Evolutionary conservation across 2,329 filamentous ascomycete species (phyloP).

Genomic region (Fusarium penzigii): DNA sequence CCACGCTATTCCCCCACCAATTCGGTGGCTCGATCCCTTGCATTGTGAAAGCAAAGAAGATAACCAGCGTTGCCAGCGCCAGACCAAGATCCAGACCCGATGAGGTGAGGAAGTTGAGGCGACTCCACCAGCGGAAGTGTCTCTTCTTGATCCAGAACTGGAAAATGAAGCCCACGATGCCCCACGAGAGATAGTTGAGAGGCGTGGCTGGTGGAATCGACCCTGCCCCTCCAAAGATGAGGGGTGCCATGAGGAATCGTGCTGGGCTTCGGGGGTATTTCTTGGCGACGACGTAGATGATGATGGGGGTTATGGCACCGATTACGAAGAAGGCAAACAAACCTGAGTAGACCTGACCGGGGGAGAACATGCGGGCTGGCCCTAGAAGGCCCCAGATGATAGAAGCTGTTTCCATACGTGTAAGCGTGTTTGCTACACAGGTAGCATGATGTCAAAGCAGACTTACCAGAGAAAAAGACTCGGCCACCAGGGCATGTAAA

Average conservation of each 20-base stretch:
- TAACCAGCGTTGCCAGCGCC: slow-evolving; percentile 65
- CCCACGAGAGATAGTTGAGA: slow-evolving; percentile 75
- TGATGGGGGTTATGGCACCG: slow-evolving; percentile 54
- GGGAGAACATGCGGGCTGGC: slow-evolving; percentile 63
- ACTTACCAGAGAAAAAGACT: slow-evolving; percentile 62
- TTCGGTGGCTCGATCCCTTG: slow-evolving; percentile 60
- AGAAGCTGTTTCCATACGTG: slow-evolving; percentile 43
- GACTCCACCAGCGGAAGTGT: slow-evolving; percentile 70
- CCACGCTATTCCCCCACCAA: slow-evolving; percentile 70
- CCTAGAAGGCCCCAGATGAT: slow-evolving; percentile 70
- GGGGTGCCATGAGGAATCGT: slow-evolving; percentile 59
- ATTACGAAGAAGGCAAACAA: slow-evolving; percentile 62
- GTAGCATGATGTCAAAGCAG: background rate
- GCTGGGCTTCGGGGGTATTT: slow-evolving; percentile 52
- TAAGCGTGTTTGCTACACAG: slow-evolving; percentile 3
- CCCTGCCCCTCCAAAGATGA: slow-evolving; percentile 62
- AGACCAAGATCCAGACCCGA: slow-evolving; percentile 70
- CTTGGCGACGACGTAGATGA: slow-evolving; percentile 51
- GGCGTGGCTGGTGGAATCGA: slow-evolving; percentile 67
- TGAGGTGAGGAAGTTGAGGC: slow-evolving; percentile 72
- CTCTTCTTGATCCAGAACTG: slow-evolving; percentile 67
- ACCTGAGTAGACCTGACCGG: slow-evolving; percentile 60
- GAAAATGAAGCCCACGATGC: slow-evolving; percentile 69
- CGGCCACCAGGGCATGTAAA: slow-evolving; percentile 65
- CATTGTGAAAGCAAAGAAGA: slow-evolving; percentile 70